Conservation (phyloP, 345 rosid genomes). For the Pugionium dolabratum region DNA sequence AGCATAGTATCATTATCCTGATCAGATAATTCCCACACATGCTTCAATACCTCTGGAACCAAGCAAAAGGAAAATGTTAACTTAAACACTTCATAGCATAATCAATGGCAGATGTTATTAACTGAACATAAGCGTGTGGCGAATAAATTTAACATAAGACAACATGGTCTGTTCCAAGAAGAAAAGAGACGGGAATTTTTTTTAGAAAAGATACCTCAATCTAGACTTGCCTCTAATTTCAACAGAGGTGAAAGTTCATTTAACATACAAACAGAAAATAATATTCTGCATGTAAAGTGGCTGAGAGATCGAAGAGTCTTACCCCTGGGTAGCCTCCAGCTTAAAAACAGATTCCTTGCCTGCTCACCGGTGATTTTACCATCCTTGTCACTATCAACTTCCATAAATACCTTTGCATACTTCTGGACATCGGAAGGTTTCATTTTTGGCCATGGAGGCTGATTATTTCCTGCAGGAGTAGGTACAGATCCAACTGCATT, state of each 20-base stretch:
- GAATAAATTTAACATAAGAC: slow-evolving; percentile 21
- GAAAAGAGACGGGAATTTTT: slow-evolving; percentile 11
- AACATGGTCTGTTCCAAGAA: slow-evolving; percentile 19
- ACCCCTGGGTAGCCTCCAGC: slow-evolving; percentile 99
- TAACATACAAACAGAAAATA: not conserved
- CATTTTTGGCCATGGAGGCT: slow-evolving; percentile 86
- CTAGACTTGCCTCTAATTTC: slow-evolving; percentile 12
- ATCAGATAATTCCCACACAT: slow-evolving; percentile 98
- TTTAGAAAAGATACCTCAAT: not conserved
- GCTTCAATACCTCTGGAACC: slow-evolving; percentile 85
- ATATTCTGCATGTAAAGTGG: slow-evolving; percentile 20
- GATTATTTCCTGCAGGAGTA: slow-evolving; percentile 51
- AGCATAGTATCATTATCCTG: slow-evolving; percentile 99
- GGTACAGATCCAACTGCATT: slow-evolving; percentile 58
- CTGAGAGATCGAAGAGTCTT: slow-evolving; percentile 25
- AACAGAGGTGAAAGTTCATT: slow-evolving; percentile 20
- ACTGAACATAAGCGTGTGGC: slow-evolving; percentile 20
- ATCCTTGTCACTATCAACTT: slow-evolving; percentile 93
- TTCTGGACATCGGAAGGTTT: slow-evolving; percentile 86
- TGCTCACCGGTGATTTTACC: slow-evolving; percentile 94
- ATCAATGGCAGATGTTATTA: slow-evolving; percentile 12
- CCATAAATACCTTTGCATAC: slow-evolving; percentile 83
- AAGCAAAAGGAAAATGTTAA: slow-evolving; percentile 31
- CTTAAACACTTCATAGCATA: slow-evolving; percentile 19
- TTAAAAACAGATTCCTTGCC: slow-evolving; percentile 87